Evolutionary conservation across 768 basidiomycete species (phyloP), one percentile per base, ranked within the genome.

Genomic region (Podaxis sp.): DNA sequence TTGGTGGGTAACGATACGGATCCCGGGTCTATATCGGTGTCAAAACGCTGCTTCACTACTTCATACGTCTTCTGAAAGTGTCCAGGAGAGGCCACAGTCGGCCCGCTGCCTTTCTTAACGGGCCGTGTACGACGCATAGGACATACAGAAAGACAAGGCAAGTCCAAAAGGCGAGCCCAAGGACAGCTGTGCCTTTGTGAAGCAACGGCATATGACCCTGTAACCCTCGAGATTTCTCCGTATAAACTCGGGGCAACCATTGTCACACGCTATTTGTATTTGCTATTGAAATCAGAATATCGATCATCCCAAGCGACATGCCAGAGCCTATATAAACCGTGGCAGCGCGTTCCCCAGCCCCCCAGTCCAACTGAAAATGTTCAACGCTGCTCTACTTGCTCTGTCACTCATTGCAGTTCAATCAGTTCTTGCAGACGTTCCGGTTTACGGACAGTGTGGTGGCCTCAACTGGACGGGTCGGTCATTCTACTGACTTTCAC

Each of bases 361-460:
- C 51, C 42, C 40, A 53, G 17, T 15, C 5, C 19, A 15, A 46
- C 9, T 58, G 12, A 55, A 7, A 24, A 64, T 59, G 58, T 33
- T 64, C 42, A 59, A 24, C 22, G 8, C n/a, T 26, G 11, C 38
- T 19, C 55, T 53, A 5, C 55, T 68, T 28, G 15, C 52, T 22
- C 30, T 63, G 8, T 53, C 28, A 11, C 11, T 65, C 9, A 13
- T 59, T 26, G 54, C 62, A 5, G 52, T 46, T 24, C 59, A 65
- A 33, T 51, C 63, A 38, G 67, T 55, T 40, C 28, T 65, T 15
- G 68, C 68, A 30, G 68, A 33, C 42, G 69, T 70, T 15, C 70
- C 70, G 8, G 39, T 70, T 12, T 71, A 67, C 19, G 70, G 70
- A 15, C 70, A 70, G 60, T 71, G 70, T 46, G 70, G 70, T 26